Percentiles rank a stretch among this genome's conserved stretches.
Evolutionary conservation across 257 asterid genomes (phyloP).

Genomic region (Striga asiatica): DNA sequence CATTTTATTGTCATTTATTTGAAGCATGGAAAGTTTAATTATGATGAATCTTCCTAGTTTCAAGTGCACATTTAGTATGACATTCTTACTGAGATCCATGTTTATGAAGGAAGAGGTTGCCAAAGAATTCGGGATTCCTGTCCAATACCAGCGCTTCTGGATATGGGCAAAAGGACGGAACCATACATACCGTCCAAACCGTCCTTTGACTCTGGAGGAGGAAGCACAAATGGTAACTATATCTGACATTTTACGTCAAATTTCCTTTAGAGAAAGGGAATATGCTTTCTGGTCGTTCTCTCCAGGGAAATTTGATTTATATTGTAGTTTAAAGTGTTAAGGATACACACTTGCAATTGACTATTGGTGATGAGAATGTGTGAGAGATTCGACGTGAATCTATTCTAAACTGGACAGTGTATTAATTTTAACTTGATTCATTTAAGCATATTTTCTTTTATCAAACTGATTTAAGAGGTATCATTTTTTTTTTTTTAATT

Average conservation of each 20-base stretch:
- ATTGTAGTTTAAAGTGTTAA: neutral
- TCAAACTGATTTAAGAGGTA: too few species aligned
- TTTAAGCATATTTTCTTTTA: too few species aligned
- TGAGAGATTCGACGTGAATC: too few species aligned
- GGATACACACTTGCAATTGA: neutral
- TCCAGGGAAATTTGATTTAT: neutral
- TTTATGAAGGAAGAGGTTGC: conserved; percentile 89
- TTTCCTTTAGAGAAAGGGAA: neutral
- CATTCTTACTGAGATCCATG: conserved; percentile 12
- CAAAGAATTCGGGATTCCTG: conserved; percentile 76
- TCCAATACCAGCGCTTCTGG: conserved; percentile 91
- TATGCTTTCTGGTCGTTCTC: conserved; percentile 4
- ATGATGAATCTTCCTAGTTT: too few species aligned
- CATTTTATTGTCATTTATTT: too few species aligned
- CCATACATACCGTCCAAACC: conserved; percentile 92
- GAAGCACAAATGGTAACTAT: conserved; percentile 70
- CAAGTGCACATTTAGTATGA: neutral
- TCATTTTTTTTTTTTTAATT: too few species aligned
- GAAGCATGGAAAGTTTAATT: too few species aligned
- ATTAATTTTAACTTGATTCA: too few species aligned
- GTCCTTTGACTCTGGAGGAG: conserved; percentile 79
- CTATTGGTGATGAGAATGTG: too few species aligned
- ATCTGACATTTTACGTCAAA: neutral
- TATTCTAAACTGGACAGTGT: too few species aligned
- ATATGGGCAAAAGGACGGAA: conserved; percentile 96